Conservation (phyloP, 1,284 basidiomycete species). For the Puccinia novopanici region DNA sequence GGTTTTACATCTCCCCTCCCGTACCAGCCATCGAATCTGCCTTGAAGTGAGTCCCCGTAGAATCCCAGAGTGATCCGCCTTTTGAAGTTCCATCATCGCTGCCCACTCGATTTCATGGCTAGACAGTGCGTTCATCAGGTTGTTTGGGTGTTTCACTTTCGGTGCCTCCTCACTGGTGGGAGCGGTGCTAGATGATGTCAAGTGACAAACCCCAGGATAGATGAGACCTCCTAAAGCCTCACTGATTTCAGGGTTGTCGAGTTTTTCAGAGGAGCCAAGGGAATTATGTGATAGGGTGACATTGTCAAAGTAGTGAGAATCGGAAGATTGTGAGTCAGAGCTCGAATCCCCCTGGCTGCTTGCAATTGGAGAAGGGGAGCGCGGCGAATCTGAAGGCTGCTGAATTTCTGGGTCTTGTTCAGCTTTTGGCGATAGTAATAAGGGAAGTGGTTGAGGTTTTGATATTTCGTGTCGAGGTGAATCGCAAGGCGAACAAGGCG, state of each 20-base stretch:
- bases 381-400: background rate
- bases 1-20: constrained; percentile 27
- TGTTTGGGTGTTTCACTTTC: background rate
- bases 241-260: background rate
- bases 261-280: constrained; percentile 8
- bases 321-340: background rate
- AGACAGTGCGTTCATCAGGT: constrained; percentile 15
- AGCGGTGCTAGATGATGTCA: background rate
- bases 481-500: background rate
- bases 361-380: background rate
- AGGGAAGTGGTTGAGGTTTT: background rate
- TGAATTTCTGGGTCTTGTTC: background rate
- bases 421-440: background rate
- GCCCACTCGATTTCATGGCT: constrained; percentile 43
- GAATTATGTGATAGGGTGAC: background rate
- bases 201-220: background rate
- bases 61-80: constrained; percentile 32
- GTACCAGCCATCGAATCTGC: constrained; percentile 39
- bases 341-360: background rate
- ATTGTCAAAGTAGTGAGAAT: constrained; percentile 15
- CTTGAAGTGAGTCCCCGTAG: constrained; percentile 40
- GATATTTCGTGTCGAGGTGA: background rate
- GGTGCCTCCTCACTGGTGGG: background rate
- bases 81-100: constrained; percentile 48
- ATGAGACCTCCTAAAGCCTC: background rate